Conservation (phyloP, 176 grass and related monocot species). For the Dendrocalamus sinicus region DNA sequence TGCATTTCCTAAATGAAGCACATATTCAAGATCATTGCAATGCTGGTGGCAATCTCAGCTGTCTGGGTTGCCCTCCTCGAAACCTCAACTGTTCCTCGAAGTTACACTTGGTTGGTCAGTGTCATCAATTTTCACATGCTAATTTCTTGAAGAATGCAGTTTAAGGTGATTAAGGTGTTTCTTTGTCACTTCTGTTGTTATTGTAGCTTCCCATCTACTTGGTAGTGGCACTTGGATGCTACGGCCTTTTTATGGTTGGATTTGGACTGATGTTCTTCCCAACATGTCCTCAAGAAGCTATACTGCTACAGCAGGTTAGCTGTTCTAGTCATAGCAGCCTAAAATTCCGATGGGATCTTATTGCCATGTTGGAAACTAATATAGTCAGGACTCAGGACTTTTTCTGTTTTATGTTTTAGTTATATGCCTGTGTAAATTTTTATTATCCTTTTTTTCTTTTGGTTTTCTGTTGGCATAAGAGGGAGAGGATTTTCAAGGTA, state of each 20-base stretch:
- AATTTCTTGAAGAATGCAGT: neutral
- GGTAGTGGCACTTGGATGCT: slow-evolving; percentile 80
- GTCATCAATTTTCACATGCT: neutral
- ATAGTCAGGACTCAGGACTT: slow-evolving; percentile 7
- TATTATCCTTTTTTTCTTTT: neutral
- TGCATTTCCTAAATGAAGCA: slow-evolving; percentile 41
- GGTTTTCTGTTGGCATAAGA: neutral
- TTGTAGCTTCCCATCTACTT: slow-evolving; percentile 88
- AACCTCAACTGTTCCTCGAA: slow-evolving; percentile 67
- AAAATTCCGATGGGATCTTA: neutral
- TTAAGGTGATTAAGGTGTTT: neutral
- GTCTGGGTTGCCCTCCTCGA: slow-evolving; percentile 67
- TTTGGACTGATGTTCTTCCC: slow-evolving; percentile 93
- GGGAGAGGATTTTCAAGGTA: neutral
- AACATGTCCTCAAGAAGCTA: slow-evolving; percentile 80
- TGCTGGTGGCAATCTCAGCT: slow-evolving; percentile 62
- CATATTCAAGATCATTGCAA: slow-evolving; percentile 58
- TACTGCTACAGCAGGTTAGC: slow-evolving; percentile 82
- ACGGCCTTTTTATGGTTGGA: slow-evolving; percentile 94
- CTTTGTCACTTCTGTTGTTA: neutral
- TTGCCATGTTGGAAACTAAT: neutral
- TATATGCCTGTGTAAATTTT: neutral
- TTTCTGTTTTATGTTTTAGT: slow-evolving; percentile 28
- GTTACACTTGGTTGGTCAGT: slow-evolving; percentile 86
- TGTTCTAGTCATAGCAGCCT: neutral